phyloP scores from a whole-genome alignment of 441 rosid species.

The Omphalea diandra region DNA sequence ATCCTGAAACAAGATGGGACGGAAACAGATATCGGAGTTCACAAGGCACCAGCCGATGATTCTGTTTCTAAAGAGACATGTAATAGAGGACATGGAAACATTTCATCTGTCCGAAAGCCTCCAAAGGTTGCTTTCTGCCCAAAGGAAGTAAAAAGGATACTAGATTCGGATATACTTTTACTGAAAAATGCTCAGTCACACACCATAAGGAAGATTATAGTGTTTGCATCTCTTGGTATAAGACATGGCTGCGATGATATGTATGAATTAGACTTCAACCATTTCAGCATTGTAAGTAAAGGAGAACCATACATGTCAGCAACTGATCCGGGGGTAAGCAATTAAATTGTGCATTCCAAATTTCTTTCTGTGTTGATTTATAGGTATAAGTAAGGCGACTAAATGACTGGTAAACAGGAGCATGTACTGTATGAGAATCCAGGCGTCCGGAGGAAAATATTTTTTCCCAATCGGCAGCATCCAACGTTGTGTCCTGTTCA shows the following conservation, averaged over 20 bases:
- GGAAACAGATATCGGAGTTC: slow-evolving; percentile 16
- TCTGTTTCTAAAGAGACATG: slow-evolving; percentile 14
- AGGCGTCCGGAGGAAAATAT: slow-evolving; percentile 43
- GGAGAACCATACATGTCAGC: slow-evolving; percentile 50
- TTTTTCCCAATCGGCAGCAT: slow-evolving; percentile 46
- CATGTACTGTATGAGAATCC: slow-evolving; percentile 56
- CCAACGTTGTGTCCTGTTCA: slow-evolving; percentile 53
- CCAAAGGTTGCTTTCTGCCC: slow-evolving; percentile 59
- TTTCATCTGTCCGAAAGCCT: slow-evolving; percentile 29
- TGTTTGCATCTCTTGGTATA: slow-evolving; percentile 51
- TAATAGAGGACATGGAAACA: slow-evolving; percentile 21
- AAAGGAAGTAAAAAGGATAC: slow-evolving; percentile 45
- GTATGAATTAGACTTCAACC: slow-evolving; percentile 54
- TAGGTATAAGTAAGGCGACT: neutral
- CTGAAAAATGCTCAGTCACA: slow-evolving; percentile 53
- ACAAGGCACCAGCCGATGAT: slow-evolving; percentile 19
- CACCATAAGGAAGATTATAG: slow-evolving; percentile 56
- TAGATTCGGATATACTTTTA: slow-evolving; percentile 34
- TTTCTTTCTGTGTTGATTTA: neutral
- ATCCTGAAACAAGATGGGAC: slow-evolving; percentile 15
- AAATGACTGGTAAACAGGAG: slow-evolving; percentile 34
- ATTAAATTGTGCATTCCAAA: too few species aligned
- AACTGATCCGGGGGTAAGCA: slow-evolving; percentile 49
- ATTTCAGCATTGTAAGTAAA: slow-evolving; percentile 48
- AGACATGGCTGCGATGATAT: slow-evolving; percentile 62